Evolutionary conservation across 202 grass and related monocot species (phyloP).

Genomic region (Zoysia matrella): DNA sequence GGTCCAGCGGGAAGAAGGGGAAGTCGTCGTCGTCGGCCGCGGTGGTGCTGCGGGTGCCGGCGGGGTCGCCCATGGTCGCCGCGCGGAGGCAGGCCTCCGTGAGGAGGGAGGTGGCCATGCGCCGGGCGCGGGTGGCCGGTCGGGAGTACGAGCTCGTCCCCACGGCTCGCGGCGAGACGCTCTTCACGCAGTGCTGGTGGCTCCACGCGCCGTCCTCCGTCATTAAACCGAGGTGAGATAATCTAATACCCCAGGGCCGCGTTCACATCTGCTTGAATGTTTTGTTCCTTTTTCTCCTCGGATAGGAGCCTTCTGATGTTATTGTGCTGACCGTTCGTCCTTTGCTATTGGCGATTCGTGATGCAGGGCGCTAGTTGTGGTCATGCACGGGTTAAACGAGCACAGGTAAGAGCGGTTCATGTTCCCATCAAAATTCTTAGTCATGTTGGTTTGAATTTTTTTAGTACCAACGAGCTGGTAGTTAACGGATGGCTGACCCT

Average conservation of each 20-base stretch:
- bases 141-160: constrained; percentile 69
- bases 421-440: constrained; percentile 2
- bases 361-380: constrained; percentile 34
- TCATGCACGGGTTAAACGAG: too few relatives aligned
- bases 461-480: neutral
- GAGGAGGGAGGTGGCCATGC: constrained; percentile 41
- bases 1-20: constrained; percentile 49
- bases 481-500: constrained; percentile 31
- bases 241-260: neutral
- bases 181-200: constrained; percentile 91
- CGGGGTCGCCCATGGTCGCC: constrained; percentile 44
- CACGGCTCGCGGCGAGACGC: constrained; percentile 67
- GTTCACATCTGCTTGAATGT: neutral
- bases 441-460: neutral
- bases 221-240: constrained; percentile 45
- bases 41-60: constrained; percentile 54
- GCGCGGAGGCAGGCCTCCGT: constrained; percentile 61
- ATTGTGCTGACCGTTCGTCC: constrained; percentile 16
- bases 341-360: constrained; percentile 26
- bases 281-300: neutral
- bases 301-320: neutral
- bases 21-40: constrained; percentile 34
- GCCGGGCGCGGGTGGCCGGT: constrained; percentile 41
- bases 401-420: neutral
- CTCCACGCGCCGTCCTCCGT: constrained; percentile 43